phyloP scores from a whole-genome alignment of 2,329 filamentous ascomycete genomes.

The Beauveria scarabaeidicola region DNA sequence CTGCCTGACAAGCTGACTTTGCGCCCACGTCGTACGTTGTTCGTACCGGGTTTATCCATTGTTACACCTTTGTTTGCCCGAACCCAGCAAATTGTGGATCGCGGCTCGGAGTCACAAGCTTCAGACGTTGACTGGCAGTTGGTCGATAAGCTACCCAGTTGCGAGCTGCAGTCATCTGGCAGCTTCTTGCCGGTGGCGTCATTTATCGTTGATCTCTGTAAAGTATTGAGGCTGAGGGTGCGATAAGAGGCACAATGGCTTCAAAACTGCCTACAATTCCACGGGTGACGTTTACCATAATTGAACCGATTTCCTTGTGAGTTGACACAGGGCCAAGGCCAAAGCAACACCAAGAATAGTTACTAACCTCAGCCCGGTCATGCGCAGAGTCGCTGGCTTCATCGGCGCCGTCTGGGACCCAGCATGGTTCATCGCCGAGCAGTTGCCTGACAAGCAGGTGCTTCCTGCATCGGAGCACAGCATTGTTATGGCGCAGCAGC shows the following conservation, averaged over 20 bases:
- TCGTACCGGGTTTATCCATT: neutral
- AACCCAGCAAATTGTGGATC: conserved; percentile 12
- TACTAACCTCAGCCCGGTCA: neutral
- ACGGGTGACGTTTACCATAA: conserved; percentile 55
- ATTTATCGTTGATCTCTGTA: neutral
- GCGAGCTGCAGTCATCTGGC: conserved; percentile 8
- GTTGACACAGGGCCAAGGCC: conserved; percentile 17
- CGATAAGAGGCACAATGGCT: conserved; percentile 36
- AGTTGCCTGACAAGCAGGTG: conserved; percentile 37
- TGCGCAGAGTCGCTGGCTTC: conserved; percentile 48
- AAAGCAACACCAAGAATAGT: neutral
- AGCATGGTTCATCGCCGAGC: conserved; percentile 55
- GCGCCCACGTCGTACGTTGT: conserved; percentile 6
- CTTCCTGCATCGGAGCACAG: conserved; percentile 34
- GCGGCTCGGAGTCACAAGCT: conserved; percentile 12
- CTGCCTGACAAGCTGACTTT: neutral
- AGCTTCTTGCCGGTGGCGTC: conserved; percentile 9
- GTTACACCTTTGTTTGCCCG: neutral
- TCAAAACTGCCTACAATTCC: conserved; percentile 56
- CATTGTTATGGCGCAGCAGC: conserved; percentile 54
- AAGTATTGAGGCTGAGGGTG: neutral
- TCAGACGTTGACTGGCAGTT: neutral
- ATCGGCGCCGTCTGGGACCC: conserved; percentile 47
- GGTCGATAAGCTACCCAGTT: conserved; percentile 9
- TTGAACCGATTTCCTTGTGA: conserved; percentile 63